phyloP scores from a whole-genome alignment of 352 stramenopile genomes.

The Pythium phragmiticola region DNA sequence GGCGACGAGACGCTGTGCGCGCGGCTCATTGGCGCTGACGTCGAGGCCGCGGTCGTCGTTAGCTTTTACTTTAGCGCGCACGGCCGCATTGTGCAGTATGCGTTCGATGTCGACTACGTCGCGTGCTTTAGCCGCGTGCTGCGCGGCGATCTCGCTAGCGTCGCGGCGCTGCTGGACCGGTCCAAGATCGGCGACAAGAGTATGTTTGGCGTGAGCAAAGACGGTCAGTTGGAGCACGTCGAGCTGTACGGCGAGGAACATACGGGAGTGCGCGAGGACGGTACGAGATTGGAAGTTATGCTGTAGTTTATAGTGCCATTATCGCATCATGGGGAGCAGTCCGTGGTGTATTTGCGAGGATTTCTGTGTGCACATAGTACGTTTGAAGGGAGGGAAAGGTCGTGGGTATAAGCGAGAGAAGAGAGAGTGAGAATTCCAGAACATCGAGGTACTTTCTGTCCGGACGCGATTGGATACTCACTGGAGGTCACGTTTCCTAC shows the following conservation, averaged over 20 bases:
- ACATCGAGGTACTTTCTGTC: no score
- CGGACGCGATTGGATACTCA: no score
- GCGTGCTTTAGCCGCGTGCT: conserved; percentile 35
- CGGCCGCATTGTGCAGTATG: conserved; percentile 33
- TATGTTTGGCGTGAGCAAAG: conserved; percentile 26
- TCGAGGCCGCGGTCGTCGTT: conserved; percentile 26
- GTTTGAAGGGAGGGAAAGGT: no score
- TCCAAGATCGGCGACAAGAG: conserved; percentile 41
- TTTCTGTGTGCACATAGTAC: no score
- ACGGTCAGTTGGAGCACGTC: conserved; percentile 15
- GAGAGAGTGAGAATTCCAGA: no score
- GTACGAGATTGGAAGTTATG: no score
- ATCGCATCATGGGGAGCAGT: no score
- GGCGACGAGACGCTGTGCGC: conserved; percentile 38
- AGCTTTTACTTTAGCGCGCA: conserved; percentile 40
- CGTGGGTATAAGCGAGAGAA: no score
- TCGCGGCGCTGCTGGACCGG: conserved; percentile 34
- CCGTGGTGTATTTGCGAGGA: no score
- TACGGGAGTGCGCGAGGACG: no score
- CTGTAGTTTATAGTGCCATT: no score
- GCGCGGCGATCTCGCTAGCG: conserved; percentile 26
- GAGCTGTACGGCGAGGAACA: background rate
- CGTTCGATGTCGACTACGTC: conserved; percentile 40
- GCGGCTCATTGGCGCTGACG: conserved; percentile 39
- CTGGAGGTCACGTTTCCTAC: conserved; percentile 1